Percentiles rank a stretch among this genome's conserved stretches.
phyloP scores from a whole-genome alignment of 164 flowering plant genomes.

The Liriodendron chinense region DNA sequence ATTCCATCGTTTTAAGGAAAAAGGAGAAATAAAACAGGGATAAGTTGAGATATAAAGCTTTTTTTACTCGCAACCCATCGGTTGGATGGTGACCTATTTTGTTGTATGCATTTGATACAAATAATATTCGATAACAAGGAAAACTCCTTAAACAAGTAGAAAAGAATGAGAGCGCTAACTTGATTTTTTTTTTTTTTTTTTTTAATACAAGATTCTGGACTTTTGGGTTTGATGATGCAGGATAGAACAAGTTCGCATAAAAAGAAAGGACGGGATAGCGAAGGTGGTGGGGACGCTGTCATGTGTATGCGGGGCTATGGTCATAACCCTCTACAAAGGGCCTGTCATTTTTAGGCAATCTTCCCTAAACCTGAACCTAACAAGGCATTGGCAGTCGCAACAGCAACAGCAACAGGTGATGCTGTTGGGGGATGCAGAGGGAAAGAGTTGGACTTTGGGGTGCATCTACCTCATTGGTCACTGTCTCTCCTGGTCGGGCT shows the following conservation, averaged over 20 bases:
- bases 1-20: background rate
- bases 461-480: slow-evolving; percentile 90
- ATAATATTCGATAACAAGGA: too few species aligned
- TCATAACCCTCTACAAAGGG: slow-evolving; percentile 92
- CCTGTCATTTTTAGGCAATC: slow-evolving; percentile 44
- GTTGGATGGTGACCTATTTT: background rate
- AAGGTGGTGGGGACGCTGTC: slow-evolving; percentile 68
- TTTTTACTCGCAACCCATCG: background rate
- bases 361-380: slow-evolving; percentile 3
- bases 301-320: slow-evolving; percentile 89
- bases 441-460: slow-evolving; percentile 93
- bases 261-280: slow-evolving; percentile 79
- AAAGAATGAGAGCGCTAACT: background rate
- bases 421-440: slow-evolving; percentile 65
- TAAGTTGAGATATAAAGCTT: too few species aligned
- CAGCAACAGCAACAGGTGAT: slow-evolving; percentile 1
- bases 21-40: too few species aligned
- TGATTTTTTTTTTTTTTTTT: background rate
- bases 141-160: background rate
- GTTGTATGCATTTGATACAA: background rate
- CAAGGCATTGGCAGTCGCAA: background rate
- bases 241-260: slow-evolving; percentile 74
- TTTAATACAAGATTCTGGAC: background rate
- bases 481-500: slow-evolving; percentile 93
- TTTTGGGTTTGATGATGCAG: slow-evolving; percentile 32